phyloP scores from a whole-genome alignment of 2,329 filamentous ascomycete genomes.

The Cladosporium sp. region DNA sequence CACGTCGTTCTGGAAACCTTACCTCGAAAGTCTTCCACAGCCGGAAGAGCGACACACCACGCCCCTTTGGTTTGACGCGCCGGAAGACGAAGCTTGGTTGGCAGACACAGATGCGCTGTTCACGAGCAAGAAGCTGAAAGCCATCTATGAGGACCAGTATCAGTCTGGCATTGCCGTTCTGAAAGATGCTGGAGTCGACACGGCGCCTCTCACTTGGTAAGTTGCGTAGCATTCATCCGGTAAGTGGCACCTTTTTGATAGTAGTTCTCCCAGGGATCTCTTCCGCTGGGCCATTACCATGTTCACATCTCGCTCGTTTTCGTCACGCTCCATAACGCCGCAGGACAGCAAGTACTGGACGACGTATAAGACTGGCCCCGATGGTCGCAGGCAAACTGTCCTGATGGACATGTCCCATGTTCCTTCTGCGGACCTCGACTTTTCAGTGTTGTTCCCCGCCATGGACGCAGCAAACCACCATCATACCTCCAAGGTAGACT shows the following conservation, averaged over 20 bases:
- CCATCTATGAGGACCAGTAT: slow-evolving; percentile 43
- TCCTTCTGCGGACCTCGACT: slow-evolving; percentile 40
- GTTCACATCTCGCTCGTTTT: slow-evolving; percentile 55
- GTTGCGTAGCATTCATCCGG: slow-evolving; percentile 29
- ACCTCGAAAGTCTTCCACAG: slow-evolving; percentile 38
- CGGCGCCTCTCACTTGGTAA: slow-evolving; percentile 46
- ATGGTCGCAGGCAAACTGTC: slow-evolving; percentile 36
- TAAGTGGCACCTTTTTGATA: slow-evolving; percentile 31
- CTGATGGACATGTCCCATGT: slow-evolving; percentile 38
- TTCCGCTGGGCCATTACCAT: slow-evolving; percentile 56
- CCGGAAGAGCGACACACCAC: slow-evolving; percentile 37
- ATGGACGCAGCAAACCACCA: slow-evolving; percentile 54
- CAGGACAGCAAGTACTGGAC: slow-evolving; percentile 41
- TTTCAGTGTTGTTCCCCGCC: slow-evolving; percentile 52
- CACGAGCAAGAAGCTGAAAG: slow-evolving; percentile 35
- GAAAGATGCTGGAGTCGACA: slow-evolving; percentile 33
- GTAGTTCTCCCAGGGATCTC: slow-evolving; percentile 43
- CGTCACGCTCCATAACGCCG: slow-evolving; percentile 42
- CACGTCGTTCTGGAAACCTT: slow-evolving; percentile 42
- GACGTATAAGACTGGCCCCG: slow-evolving; percentile 36
- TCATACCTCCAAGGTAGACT: slow-evolving; percentile 49
- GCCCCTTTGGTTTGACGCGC: slow-evolving; percentile 39
- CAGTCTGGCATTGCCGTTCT: slow-evolving; percentile 37
- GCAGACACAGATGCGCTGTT: slow-evolving; percentile 40
- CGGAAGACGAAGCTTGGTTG: slow-evolving; percentile 37